These are phyloP conservation scores for Orobanche coerulescens DNA, from an alignment of 257 asterid species.

Conservation along the genomic window DNA sequence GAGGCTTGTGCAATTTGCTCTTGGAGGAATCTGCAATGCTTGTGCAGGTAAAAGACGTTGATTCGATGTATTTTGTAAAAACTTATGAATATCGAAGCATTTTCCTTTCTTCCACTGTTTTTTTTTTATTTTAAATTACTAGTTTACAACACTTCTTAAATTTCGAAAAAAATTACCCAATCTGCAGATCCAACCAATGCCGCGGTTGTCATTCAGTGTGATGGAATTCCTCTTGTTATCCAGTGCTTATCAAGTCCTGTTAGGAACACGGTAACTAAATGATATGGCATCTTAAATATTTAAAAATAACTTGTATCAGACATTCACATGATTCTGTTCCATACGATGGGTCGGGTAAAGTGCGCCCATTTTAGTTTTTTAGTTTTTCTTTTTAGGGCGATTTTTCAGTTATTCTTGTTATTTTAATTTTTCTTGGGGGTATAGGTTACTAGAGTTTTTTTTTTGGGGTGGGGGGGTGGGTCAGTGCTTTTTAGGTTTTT, in stretches of 20 bases:
- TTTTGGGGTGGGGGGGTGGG: too few relatives aligned
- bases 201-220: slow-evolving; percentile 55
- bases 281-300: background rate
- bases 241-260: slow-evolving; percentile 93
- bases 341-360: too few relatives aligned
- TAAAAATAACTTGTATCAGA: background rate
- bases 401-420: too few relatives aligned
- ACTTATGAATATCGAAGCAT: background rate
- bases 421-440: too few relatives aligned
- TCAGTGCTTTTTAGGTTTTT: too few relatives aligned
- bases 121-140: background rate
- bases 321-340: too few relatives aligned
- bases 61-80: background rate
- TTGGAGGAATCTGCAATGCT: slow-evolving; percentile 87
- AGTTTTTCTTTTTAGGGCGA: too few relatives aligned
- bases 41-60: slow-evolving; percentile 46
- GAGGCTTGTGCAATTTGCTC: slow-evolving; percentile 82
- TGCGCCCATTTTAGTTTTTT: too few relatives aligned
- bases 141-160: background rate
- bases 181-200: slow-evolving; percentile 77
- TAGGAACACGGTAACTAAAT: slow-evolving; percentile 63
- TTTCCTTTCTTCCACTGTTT: background rate
- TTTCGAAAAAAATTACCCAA: background rate
- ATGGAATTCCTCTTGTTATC: slow-evolving; percentile 74
- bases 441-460: too few relatives aligned